Evolutionary conservation across 2,329 filamentous ascomycete species (phyloP), one percentile per base, ranked within the genome.

Genomic region (Anthostomella pinea): DNA sequence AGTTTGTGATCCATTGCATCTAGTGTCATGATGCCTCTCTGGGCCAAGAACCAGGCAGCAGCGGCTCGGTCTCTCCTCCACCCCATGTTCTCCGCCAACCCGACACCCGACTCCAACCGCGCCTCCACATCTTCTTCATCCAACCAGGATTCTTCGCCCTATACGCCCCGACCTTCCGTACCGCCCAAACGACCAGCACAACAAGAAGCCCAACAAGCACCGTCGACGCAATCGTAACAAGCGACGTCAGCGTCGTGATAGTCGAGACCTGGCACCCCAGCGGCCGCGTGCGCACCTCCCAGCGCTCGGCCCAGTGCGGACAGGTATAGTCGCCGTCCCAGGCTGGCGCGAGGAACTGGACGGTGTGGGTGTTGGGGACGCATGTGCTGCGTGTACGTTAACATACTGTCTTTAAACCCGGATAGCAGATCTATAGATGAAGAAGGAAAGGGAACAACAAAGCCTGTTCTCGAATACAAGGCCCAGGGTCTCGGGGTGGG

Each of bases 331-430:
- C 59, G 14, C 30, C 38, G 38, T 76, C 62, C 49, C 64, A 70
- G 3, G 69, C 66, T 2, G 75, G 75, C 2, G 73, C 73, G 11
- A 79, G 58, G 19, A 73, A 51, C 1, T 65, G 70, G 8, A 75
- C 52, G 1, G 43, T 36, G 38, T 69, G 55, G 11, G 62, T 57
- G 42, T 77, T 77, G 15, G 75, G 75, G 2, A 78, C 68, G 51
- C 75, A 79, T 1, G 70, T 67, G 56, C 27, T 20, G 2, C 15
- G 15, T 33, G n/a, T 17, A 13, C 8, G 2, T 23, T 20, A n/a
- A 8, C 18, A 15, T 21, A 13, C 8, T 22, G 14, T n/a, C 5
- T 13, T 14, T 17, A 14, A 23, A 10, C n/a, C n/a, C n/a, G n/a
- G n/a, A n/a, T n/a, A n/a, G n/a, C n/a, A n/a, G n/a, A n/a, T n/a